Base-by-base conservation (phyloP, 495 filamentous ascomycete species). In the Aspergillus indologenus region DNA sequence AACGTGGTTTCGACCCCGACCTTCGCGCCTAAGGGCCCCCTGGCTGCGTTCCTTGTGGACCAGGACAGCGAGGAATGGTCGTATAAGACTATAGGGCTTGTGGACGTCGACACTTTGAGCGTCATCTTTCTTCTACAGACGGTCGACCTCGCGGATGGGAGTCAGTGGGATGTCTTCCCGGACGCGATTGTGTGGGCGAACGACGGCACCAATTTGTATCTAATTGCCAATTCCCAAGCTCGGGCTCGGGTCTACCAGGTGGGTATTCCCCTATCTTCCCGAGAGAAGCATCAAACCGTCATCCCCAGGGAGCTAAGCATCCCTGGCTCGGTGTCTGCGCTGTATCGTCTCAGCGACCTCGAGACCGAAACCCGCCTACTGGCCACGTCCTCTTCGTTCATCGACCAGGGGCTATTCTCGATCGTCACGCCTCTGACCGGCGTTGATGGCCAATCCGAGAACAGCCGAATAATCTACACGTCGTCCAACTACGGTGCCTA, bases 311-410 rank as follows among this genome's bases (percentile, higher is more conserved):
- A 11, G 5, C 22, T 50, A 0, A 8, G 8, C 21, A 50, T 50
- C 22, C n/a, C 47, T 19, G 47, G 47, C 21, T 50, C 47, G 12
- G 22, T 50, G 11, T 50, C 47, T 17, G 26, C 47, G 0, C 6
- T 26, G 5, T 18, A 26, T 22, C 20, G 21, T 17, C 22, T 50
- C 0, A 2, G 21, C 47, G 24, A 22, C 11, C 2, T 9, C 21
- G 21, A 14, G 8, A 26, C 47, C 21, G 22, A 50, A 5, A 22
- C 21, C 21, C 47, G 22, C 12, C 22, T 50, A 21, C 47, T 50
- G 21, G 22, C 47, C 47, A 50, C 47, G 9, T 50, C 47, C 11
- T 50, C 47, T 8, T 50, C 47, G n/a, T 50, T 50, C 47, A 29
- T 50, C 47, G 47, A 50, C 22, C 47, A 50, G 18, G 47, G 47